Evolutionary conservation across 2,329 filamentous ascomycete genomes (phyloP).

Genomic region (Penicillium olsonii): DNA sequence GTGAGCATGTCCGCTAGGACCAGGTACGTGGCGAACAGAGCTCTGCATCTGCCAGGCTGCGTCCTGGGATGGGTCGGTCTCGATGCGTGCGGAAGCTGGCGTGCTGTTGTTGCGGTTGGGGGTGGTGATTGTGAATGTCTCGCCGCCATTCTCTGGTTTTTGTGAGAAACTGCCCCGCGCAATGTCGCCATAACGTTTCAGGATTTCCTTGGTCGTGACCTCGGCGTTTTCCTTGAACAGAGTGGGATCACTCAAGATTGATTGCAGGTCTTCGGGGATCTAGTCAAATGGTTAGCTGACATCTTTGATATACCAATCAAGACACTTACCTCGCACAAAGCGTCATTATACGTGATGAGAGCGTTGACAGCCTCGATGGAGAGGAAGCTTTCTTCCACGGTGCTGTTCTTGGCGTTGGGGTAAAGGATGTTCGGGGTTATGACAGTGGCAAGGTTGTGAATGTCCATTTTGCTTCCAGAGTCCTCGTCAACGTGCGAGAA

Average conservation of each 20-base stretch:
- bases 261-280: constrained; percentile 91
- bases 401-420: constrained; percentile 65
- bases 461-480: constrained; percentile 97
- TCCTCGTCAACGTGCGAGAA: constrained; percentile 98
- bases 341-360: constrained; percentile 89
- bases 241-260: constrained; percentile 78
- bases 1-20: constrained; percentile 41
- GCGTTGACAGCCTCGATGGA: constrained; percentile 91
- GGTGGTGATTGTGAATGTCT: constrained; percentile 50
- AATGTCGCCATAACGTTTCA: constrained; percentile 88
- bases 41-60: constrained; percentile 77
- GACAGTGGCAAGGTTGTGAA: constrained; percentile 94
- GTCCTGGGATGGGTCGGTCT: constrained; percentile 77
- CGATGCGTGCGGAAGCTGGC: constrained; percentile 65
- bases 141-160: constrained; percentile 56
- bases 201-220: constrained; percentile 93
- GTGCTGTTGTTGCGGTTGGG: constrained; percentile 43
- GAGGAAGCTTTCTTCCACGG: constrained; percentile 86
- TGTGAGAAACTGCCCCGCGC: constrained; percentile 62
- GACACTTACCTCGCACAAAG: constrained; percentile 89
- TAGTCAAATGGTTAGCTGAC: constrained; percentile 39
- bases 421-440: constrained; percentile 95
- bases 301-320: background rate
- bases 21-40: constrained; percentile 73
- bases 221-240: constrained; percentile 82